phyloP scores from a whole-genome alignment of 495 filamentous ascomycete species.

The Penicillium steckii region DNA sequence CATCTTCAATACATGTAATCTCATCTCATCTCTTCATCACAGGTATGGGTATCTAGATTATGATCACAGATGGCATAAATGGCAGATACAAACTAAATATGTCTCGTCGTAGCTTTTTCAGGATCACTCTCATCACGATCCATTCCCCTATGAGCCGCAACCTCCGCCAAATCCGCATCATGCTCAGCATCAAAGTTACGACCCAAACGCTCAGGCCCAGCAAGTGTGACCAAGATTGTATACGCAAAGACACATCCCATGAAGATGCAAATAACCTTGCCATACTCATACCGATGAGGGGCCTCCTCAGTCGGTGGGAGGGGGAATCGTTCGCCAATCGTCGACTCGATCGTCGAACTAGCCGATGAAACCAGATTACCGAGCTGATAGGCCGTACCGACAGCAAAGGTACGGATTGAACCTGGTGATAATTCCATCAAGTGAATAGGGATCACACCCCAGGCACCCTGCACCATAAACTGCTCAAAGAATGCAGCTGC shows the following conservation, averaged over 20 bases:
- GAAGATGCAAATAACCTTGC: slow-evolving; percentile 89
- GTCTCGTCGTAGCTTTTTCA: slow-evolving; percentile 14
- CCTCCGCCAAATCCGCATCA: slow-evolving; percentile 62
- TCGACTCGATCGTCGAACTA: slow-evolving; percentile 79
- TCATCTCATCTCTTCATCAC: slow-evolving; percentile 1
- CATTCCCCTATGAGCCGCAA: slow-evolving; percentile 19
- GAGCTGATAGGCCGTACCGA: slow-evolving; percentile 81
- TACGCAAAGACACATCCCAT: slow-evolving; percentile 91
- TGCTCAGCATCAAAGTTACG: slow-evolving; percentile 63
- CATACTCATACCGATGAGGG: slow-evolving; percentile 69
- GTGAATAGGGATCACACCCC: slow-evolving; percentile 83
- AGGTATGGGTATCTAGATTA: too few relatives aligned
- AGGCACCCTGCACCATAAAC: slow-evolving; percentile 85
- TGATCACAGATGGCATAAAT: not conserved
- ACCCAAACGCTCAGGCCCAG: slow-evolving; percentile 75
- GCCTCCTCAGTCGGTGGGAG: slow-evolving; percentile 53
- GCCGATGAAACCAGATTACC: slow-evolving; percentile 82
- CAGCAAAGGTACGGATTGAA: slow-evolving; percentile 78
- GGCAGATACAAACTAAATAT: slow-evolving; percentile 1
- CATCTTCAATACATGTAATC: not conserved
- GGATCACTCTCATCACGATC: slow-evolving; percentile 11
- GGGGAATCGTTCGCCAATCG: slow-evolving; percentile 78
- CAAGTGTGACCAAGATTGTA: slow-evolving; percentile 67
- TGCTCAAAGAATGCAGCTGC: slow-evolving; percentile 90
- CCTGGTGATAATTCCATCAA: slow-evolving; percentile 85